Evolutionary conservation across 179 eudicot species (phyloP).

Genomic region (Dionaea muscipula): DNA sequence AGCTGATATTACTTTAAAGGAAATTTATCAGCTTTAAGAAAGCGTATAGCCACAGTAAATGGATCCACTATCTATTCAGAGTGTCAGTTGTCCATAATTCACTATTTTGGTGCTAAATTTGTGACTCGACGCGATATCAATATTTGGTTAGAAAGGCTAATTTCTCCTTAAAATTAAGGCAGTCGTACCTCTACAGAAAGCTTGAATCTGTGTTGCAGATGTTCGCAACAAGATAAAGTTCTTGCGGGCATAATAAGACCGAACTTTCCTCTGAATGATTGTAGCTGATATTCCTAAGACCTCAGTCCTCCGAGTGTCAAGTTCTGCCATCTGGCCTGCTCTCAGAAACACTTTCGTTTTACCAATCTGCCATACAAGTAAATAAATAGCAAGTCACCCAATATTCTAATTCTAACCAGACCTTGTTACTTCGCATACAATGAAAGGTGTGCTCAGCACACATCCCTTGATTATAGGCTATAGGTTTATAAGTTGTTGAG

Average conservation of each 20-base stretch:
- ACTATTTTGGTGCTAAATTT: too few species aligned
- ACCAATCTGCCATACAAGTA: conserved; percentile 72
- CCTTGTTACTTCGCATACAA: too few species aligned
- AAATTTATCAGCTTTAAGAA: too few species aligned
- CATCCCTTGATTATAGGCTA: too few species aligned
- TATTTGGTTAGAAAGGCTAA: background rate
- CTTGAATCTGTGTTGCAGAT: conserved; percentile 51
- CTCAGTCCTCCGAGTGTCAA: conserved; percentile 65
- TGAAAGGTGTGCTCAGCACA: too few species aligned
- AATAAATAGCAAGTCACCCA: background rate
- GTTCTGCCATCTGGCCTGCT: conserved; percentile 96
- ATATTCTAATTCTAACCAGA: too few species aligned
- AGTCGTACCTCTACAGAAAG: conserved; percentile 56
- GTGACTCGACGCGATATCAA: too few species aligned
- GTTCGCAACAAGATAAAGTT: conserved; percentile 30
- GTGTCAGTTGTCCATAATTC: too few species aligned
- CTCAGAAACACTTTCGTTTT: conserved; percentile 81
- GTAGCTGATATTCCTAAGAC: conserved; percentile 67
- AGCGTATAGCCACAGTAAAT: too few species aligned
- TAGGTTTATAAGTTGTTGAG: too few species aligned
- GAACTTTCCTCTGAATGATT: conserved; percentile 51
- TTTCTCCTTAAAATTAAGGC: conserved; percentile 2
- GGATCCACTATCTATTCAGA: too few species aligned
- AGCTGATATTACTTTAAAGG: too few species aligned
- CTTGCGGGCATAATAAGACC: conserved; percentile 41